Base-by-base conservation (phyloP, 345 rosid genomes). In the Eucalyptus pauciflora region DNA sequence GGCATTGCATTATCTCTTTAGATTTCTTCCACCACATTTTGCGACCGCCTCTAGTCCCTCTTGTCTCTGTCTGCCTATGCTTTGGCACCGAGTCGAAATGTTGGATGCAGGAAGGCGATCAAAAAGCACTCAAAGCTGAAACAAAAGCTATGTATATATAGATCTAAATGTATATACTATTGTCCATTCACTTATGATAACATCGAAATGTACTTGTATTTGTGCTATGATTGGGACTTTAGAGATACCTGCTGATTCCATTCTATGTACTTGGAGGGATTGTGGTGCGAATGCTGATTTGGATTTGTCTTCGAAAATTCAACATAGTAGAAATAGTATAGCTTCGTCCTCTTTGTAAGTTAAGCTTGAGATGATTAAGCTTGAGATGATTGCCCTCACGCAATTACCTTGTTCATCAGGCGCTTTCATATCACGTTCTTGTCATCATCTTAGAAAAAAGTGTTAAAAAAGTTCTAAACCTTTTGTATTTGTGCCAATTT, bases 171-270 rank as follows among this genome's bases (percentile, higher is more conserved):
- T 13, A 0, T 33, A 4, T 69, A 33, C 43, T 33, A 17, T 17
- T 69, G 45, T 69, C 80, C 45, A 37, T 71, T 33, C 81, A 33
- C 13, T 69, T 33, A 18, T 71, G 81, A 71, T 71, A 18, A 10
- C 13, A 9, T 71, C 0, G 2, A 69, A 17, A 69, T 33, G 0
- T 17, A 0, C 80, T 0, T 8, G 7, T 16, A 31, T 31, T 31
- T 31, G 43, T 31, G 80, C 45, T 56, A 24, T 56, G 62, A 24
- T 56, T 10, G 80, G 2, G 80, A 69, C 80, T 69, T 69, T 17
- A 69, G 80, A 69, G 13, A 18, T 69, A 9, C 13, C 7, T 17
- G 1, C 0, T 69, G 25, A 69, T 3, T 67, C 3, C 45, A 16
- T 69, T 33, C 7, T 18, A 37, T 18, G 46, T 37, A 16, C 12